Evolutionary conservation across 2,329 filamentous ascomycete species (phyloP).

Genomic region (Aspergillus pseudotamarii): DNA sequence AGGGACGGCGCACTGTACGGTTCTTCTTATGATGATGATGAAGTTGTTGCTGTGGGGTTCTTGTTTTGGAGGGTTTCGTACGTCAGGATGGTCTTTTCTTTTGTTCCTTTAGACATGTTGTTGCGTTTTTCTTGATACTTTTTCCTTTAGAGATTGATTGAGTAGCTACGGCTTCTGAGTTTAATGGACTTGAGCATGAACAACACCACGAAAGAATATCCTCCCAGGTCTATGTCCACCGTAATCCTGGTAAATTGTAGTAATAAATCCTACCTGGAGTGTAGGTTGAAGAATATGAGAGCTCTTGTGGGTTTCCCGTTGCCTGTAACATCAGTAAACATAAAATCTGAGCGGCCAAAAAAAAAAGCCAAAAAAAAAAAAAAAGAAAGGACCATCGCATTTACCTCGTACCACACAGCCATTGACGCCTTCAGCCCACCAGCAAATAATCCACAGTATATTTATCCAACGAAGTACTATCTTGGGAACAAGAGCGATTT

Average conservation of each 20-base stretch:
- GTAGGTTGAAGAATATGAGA: not conserved
- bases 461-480: not conserved
- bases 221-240: not conserved
- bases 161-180: not conserved
- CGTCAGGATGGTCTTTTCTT: constrained; percentile 8
- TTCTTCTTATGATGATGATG: constrained; percentile 15
- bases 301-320: not conserved
- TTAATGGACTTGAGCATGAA: not conserved
- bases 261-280: not conserved
- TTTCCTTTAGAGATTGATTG: not conserved
- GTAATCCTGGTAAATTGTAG: not conserved
- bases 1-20: constrained; percentile 32
- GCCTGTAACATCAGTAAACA: not conserved
- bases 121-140: not conserved
- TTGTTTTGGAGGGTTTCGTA: constrained; percentile 6
- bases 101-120: constrained; percentile 7
- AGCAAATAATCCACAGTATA: not conserved
- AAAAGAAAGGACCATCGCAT: not conserved
- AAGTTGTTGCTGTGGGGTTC: constrained; percentile 12
- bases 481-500: not conserved
- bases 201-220: not conserved
- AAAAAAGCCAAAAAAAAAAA: not conserved
- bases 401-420: not conserved
- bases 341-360: not conserved
- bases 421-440: not conserved